phyloP scores from a whole-genome alignment of 2,329 filamentous ascomycete genomes.

The Trichoderma sp. region DNA sequence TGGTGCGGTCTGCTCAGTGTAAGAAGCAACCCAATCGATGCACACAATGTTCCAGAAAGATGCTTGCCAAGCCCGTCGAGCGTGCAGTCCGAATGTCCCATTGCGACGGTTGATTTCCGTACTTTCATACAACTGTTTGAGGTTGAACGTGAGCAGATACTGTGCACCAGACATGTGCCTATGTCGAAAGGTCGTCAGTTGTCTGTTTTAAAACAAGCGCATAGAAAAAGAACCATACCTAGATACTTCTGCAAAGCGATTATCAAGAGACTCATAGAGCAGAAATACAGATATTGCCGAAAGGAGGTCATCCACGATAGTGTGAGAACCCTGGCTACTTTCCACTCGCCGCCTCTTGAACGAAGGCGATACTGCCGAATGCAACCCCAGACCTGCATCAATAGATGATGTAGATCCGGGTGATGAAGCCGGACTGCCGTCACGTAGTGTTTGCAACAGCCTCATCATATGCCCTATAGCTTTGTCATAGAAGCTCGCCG shows the following conservation, averaged over 20 bases:
- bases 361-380: slow-evolving; percentile 2
- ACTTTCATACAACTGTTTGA: slow-evolving; percentile 3
- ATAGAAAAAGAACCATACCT: slow-evolving; percentile 7
- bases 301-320: slow-evolving; percentile 25
- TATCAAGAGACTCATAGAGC: slow-evolving; percentile 29
- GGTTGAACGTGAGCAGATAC: slow-evolving; percentile 19
- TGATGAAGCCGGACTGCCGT: slow-evolving; percentile 8
- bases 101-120: slow-evolving; percentile 11
- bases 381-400: not conserved
- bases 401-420: slow-evolving; percentile 4
- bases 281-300: slow-evolving; percentile 28
- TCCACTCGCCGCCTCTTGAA: slow-evolving; percentile 16
- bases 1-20: slow-evolving; percentile 22
- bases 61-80: slow-evolving; percentile 27
- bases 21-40: slow-evolving; percentile 27
- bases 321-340: not conserved
- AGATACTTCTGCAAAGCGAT: slow-evolving; percentile 27
- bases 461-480: slow-evolving; percentile 29
- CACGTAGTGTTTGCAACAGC: slow-evolving; percentile 25
- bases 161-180: slow-evolving; percentile 29
- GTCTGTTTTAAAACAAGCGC: not conserved
- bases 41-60: slow-evolving; percentile 29
- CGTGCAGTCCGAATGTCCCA: slow-evolving; percentile 19
- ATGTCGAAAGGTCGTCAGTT: not conserved
- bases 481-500: slow-evolving; percentile 31